Evolutionary conservation across 257 asterid species (phyloP).

Genomic region (Rhazya stricta): DNA sequence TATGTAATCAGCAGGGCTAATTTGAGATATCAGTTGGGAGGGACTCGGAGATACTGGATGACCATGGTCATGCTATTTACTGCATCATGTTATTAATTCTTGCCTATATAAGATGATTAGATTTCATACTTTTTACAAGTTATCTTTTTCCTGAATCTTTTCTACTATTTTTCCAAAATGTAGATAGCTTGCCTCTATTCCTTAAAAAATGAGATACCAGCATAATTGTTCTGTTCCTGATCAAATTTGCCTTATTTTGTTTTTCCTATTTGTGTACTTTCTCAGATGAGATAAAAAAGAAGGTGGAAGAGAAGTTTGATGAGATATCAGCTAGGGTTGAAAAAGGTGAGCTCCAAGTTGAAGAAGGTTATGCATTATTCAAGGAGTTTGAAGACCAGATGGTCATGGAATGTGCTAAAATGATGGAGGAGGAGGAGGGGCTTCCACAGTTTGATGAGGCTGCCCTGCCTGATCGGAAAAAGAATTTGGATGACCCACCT

Average conservation of each 20-base stretch:
- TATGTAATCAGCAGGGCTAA: not conserved
- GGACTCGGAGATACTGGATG: not conserved
- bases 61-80: not conserved
- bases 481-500: conserved; percentile 63
- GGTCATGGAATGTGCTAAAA: conserved; percentile 62
- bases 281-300: conserved; percentile 67
- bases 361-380: conserved; percentile 75
- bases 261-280: conserved; percentile 5
- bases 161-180: not conserved
- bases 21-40: not conserved
- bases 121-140: not conserved
- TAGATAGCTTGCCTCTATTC: not conserved
- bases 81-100: not conserved
- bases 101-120: not conserved
- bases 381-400: conserved; percentile 86
- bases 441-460: conserved; percentile 42
- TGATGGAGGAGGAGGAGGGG: conserved; percentile 57
- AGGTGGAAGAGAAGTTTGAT: conserved; percentile 66
- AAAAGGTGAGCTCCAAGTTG: conserved; percentile 65
- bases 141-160: not conserved
- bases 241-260: not conserved
- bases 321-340: conserved; percentile 78
- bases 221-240: not conserved
- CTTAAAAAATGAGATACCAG: no score
- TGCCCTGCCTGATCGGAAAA: conserved; percentile 28